Evolutionary conservation across 2,329 filamentous ascomycete species (phyloP), one percentile per base, ranked within the genome.

Genomic region (Pseudopithomyces maydicus): DNA sequence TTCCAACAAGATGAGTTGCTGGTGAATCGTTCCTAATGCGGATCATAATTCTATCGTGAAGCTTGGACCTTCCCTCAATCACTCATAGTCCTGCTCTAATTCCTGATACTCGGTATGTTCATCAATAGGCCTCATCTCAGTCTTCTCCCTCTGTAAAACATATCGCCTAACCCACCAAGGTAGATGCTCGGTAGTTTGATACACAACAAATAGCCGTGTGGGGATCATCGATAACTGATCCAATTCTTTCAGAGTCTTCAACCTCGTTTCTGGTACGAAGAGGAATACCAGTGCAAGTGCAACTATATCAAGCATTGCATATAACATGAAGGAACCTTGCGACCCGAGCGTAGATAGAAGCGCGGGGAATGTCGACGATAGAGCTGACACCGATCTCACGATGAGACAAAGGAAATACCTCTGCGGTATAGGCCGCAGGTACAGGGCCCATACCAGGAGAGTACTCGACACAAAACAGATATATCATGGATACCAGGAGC

Each of bases 391-490:
- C 87, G 22, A 89, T 81, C 68, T 89, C 87, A 62, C 88, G 81
- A 66, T 89, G 86, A 1, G 84, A 86, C 1, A 89, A 80, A 0
- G 87, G 87, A 69, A 87, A 90, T 2, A 88, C 85, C 72, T 90
- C 88, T 49, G 87, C 86, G 4, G 81, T 83, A 74, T 89, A 89
- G 0, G 85, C 85, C 68, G 87, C 90, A 0, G 88, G 56, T 19
- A 33, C 20, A 1, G 59, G 55, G 1, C 54, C 60, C 19, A 39
- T 44, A 7, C 58, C 60, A 3, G 53, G 38, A 2, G 48, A 53
- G 41, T 66, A 64, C 36, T 57, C 54, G 6, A 50, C 52, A 1
- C 38, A 41, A 36, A 66, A 66, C 2, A 56, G 12, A 29, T 48
- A 56, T 33, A 61, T 46, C 20, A 52, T 51, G 20, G 48, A 23